These are phyloP conservation scores for Halophytophthora batemanensis DNA, from an alignment of 352 stramenopile species.

Conservation along the genomic window DNA sequence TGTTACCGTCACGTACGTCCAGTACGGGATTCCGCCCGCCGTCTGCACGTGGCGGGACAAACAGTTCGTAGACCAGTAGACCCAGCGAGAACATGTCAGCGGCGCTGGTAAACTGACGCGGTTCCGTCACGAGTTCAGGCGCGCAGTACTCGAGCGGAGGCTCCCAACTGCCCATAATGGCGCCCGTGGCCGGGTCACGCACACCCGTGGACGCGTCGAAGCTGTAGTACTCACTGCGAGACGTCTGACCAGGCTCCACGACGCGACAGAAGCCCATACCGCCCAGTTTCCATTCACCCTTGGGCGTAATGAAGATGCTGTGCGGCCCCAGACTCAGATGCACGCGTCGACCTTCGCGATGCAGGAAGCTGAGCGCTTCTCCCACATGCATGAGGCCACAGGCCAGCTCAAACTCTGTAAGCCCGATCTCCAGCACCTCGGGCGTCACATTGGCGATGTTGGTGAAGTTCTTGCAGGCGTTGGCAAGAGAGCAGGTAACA, in stretches of 20 bases:
- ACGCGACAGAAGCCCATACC: conserved; percentile 88
- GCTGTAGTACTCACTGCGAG: conserved; percentile 81
- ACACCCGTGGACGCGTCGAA: conserved; percentile 47
- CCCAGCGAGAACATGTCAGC: conserved; percentile 88
- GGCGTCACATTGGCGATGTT: conserved; percentile 85
- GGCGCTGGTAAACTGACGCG: conserved; percentile 71
- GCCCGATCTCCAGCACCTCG: conserved; percentile 83
- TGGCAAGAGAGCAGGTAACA: conserved; percentile 87
- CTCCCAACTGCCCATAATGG: conserved; percentile 70
- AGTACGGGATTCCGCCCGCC: conserved; percentile 79
- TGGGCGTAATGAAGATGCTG: conserved; percentile 90
- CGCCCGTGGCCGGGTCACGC: conserved; percentile 50
- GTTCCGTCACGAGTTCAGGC: conserved; percentile 81
- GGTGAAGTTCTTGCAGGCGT: conserved; percentile 88
- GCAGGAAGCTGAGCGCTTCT: conserved; percentile 88
- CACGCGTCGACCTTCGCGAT: conserved; percentile 85
- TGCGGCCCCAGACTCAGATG: conserved; percentile 83
- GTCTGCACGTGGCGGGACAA: conserved; percentile 72
- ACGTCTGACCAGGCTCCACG: conserved; percentile 79
- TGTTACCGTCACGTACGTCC: conserved; percentile 83
- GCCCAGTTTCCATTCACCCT: conserved; percentile 90
- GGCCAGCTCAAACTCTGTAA: conserved; percentile 86
- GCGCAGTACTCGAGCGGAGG: conserved; percentile 85
- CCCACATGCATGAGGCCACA: conserved; percentile 87
- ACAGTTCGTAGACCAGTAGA: conserved; percentile 83